These are phyloP conservation scores for Astrocystis sublimbata DNA, from an alignment of 495 filamentous ascomycete genomes.

Conservation along the genomic window DNA sequence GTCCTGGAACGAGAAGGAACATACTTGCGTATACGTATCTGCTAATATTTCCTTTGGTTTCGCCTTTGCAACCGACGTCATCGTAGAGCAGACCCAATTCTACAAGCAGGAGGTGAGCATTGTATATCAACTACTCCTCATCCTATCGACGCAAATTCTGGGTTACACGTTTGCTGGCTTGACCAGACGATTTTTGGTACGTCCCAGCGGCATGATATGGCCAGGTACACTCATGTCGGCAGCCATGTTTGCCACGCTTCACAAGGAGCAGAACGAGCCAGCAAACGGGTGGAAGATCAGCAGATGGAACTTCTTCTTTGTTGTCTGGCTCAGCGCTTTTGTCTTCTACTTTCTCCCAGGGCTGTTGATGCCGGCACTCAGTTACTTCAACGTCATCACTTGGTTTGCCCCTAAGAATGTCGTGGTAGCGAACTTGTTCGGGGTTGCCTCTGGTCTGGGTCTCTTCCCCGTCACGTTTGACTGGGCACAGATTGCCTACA, in stretches of 20 bases:
- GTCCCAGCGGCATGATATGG: constrained; percentile 90
- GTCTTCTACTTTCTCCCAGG: constrained; percentile 86
- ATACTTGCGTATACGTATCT: constrained; percentile 83
- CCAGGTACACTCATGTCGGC: constrained; percentile 85
- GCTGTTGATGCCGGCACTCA: constrained; percentile 80
- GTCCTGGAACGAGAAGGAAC: constrained; percentile 83
- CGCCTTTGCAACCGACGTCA: constrained; percentile 81
- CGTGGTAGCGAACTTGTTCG: constrained; percentile 79
- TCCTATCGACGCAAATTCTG: constrained; percentile 79
- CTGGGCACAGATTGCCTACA: constrained; percentile 91
- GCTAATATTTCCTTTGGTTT: constrained; percentile 92
- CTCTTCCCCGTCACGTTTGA: constrained; percentile 89
- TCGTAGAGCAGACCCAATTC: constrained; percentile 84
- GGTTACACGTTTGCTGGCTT: constrained; percentile 83
- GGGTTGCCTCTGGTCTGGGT: constrained; percentile 79
- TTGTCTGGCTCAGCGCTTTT: constrained; percentile 64
- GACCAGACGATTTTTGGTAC: constrained; percentile 74
- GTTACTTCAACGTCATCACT: constrained; percentile 86
- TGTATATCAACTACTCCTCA: constrained; percentile 76
- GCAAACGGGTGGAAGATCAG: constrained; percentile 85
- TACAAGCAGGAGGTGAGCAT: constrained; percentile 76
- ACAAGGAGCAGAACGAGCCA: constrained; percentile 75
- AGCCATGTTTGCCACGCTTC: constrained; percentile 81
- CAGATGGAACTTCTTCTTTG: constrained; percentile 79
- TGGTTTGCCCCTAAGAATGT: constrained; percentile 85